These are phyloP conservation scores for Tolypocladium capitatum DNA, from an alignment of 2,329 filamentous ascomycete genomes.

Conservation along the genomic window DNA sequence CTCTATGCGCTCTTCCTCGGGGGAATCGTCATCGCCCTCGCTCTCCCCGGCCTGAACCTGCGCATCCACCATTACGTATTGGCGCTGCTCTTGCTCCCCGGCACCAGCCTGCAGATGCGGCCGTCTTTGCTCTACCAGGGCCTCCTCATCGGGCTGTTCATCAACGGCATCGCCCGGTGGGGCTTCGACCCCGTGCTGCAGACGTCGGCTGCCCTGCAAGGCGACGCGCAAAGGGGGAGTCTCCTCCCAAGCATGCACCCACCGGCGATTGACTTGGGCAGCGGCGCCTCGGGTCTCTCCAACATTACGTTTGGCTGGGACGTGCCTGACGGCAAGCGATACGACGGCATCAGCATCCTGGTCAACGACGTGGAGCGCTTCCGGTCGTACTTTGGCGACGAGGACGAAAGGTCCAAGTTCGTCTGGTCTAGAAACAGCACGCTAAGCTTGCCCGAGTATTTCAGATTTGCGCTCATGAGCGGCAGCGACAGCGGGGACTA, in stretches of 20 bases:
- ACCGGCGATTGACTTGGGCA: conserved; percentile 32
- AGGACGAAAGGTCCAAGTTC: conserved; percentile 30
- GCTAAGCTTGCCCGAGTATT: conserved; percentile 50
- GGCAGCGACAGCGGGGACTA: conserved; percentile 56
- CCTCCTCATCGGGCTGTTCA: conserved; percentile 76
- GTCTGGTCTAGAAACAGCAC: conserved; percentile 42
- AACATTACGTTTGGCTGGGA: conserved; percentile 52
- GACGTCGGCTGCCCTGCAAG: conserved; percentile 59
- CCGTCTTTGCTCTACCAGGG: conserved; percentile 81
- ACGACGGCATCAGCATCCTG: conserved; percentile 65
- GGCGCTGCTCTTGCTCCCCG: conserved; percentile 72
- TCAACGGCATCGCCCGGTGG: conserved; percentile 90
- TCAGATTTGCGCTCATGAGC: conserved; percentile 61
- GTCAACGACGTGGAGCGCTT: conserved; percentile 80
- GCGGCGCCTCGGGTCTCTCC: conserved; percentile 31
- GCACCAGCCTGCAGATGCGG: conserved; percentile 78
- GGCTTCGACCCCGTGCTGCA: conserved; percentile 83
- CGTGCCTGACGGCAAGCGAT: conserved; percentile 30
- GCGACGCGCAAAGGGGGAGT: conserved; percentile 51
- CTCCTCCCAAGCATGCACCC: conserved; percentile 40
- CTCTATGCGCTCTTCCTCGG: conserved; percentile 59
- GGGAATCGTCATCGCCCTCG: conserved; percentile 56
- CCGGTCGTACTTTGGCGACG: conserved; percentile 53
- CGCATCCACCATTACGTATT: conserved; percentile 94
- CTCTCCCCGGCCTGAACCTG: conserved; percentile 63